phyloP scores from a whole-genome alignment of 1,284 basidiomycete species.

The Puccinia polysora region DNA sequence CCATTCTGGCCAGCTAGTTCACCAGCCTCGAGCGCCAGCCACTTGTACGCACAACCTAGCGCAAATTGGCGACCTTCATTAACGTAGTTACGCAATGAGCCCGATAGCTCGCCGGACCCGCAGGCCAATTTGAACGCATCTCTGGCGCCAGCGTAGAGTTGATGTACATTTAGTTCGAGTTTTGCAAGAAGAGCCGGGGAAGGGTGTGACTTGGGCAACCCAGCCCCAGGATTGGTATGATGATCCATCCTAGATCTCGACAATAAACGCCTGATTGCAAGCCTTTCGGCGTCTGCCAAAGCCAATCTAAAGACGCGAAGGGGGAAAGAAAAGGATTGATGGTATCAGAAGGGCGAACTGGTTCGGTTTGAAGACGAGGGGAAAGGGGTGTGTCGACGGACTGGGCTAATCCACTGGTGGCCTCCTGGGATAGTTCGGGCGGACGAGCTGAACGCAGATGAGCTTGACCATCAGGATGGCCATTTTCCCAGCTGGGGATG shows the following conservation, averaged over 20 bases:
- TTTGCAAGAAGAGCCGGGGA: constrained; percentile 84
- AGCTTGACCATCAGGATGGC: constrained; percentile 53
- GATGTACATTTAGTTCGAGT: constrained; percentile 78
- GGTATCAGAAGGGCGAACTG: no score
- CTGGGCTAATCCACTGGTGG: constrained; percentile 47
- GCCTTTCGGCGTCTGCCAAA: constrained; percentile 84
- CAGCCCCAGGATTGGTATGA: constrained; percentile 79
- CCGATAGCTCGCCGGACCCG: constrained; percentile 60
- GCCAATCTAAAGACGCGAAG: constrained; percentile 60
- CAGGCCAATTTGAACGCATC: constrained; percentile 63
- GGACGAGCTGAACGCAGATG: constrained; percentile 23
- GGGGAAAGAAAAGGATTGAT: no score
- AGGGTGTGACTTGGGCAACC: constrained; percentile 86
- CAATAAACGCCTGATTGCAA: constrained; percentile 84
- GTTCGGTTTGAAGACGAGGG: background rate
- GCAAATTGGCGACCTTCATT: constrained; percentile 67
- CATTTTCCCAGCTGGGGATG: constrained; percentile 67
- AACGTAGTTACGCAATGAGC: constrained; percentile 68
- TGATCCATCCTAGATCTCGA: constrained; percentile 66
- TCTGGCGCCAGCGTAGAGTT: constrained; percentile 70
- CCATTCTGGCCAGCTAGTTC: constrained; percentile 68
- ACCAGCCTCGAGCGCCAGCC: constrained; percentile 90
- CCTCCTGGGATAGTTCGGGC: constrained; percentile 39
- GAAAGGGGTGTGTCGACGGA: background rate
- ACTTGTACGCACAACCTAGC: constrained; percentile 74